Base-by-base conservation (phyloP, 139 green algal species). In the Yamagishiella unicocca region DNA sequence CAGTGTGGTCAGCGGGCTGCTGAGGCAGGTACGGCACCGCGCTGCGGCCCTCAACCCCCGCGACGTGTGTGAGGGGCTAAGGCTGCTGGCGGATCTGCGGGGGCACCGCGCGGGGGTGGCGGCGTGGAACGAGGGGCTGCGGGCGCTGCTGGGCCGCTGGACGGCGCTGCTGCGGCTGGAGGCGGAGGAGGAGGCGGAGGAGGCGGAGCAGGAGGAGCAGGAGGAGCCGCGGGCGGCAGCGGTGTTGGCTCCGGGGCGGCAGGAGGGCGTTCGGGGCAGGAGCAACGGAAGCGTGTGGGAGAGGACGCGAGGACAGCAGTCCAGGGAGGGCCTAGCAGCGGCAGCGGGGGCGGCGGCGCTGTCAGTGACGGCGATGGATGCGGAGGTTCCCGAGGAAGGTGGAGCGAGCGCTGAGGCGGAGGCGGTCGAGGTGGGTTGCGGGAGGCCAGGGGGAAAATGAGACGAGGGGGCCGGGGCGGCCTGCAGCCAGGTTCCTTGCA, bases 101-200 rank as follows among this genome's bases (percentile, higher is more conserved):
- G 42, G 19, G 70, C 31, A 38, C 21, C 70, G 38, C 21, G 42
- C 24, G 21, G 10, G 12, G 25, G 38, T n/a, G 38, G 3, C 31
- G 66, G 66, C 66, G 5, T 86, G 80, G 80, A 66, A 66, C 25
- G 80, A 86, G 61, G 80, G 80, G 4, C 25, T 78, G 62, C 22
- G 80, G 43, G 80, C 37, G 80, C 80, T 86, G 61, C 64, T 77
- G 80, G 10, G 45, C 7, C 80, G 80, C 62, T 86, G 80, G 80
- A 24, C 25, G n/a, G 62, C 27, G 80, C 64, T 77, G 62, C 62
- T 86, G 80, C 54, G 35, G 3, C 22, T 17, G 75, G 50, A 70
- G 7, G 25, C 24, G 40, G 42, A 10, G 27, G 71, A 1, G 71
- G 24, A 37, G 37, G 37, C 24, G 27, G 71, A 19, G 21, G 71